Base-by-base conservation (phyloP, 192 early-diverging fungal genomes). In the Backusella macrospora region DNA sequence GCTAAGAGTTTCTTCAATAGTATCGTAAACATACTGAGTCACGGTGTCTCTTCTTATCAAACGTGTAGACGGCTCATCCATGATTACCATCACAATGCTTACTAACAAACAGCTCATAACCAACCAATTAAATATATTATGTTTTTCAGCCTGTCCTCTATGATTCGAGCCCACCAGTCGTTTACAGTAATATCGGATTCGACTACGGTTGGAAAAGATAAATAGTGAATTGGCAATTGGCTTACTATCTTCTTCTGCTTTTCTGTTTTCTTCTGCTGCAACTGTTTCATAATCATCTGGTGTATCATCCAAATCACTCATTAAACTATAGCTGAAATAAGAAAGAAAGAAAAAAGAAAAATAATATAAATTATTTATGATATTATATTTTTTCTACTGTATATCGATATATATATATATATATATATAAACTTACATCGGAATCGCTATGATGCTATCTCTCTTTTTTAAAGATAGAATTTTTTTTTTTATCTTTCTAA, bases 71-170 rank as follows among this genome's bases (percentile, higher is more conserved):
- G 78, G 78, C 45, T 80, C 78, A n/a, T 80, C 78, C 9, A 80
- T 29, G 29, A 80, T 75, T 4, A 80, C 78, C 48, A 80, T 68
- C 8, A 80, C 42, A 46, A 76, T 80, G 34, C 78, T 80, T 4
- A 86, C 74, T 39, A 81, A 26, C 0, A 88, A 85, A 45, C 82
- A 86, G 0, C 79, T 79, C 63, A 88, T 66, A 59, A 88, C 81
- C 14, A 86, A 72, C 42, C 77, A 70, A 75, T 83, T 86, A 67
- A 88, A 88, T 5, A 83, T 21, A 23, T 81, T 76, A 5, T 76
- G 63, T n/a, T 70, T 70, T 34, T 80, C 78, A 0, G 78, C 21
- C 69, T 86, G 49, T 68, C 68, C 71, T 71, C 70, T 42, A 45
- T 72, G n/a, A 78, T 80, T 68, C 68, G 82, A 43, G 6, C 71